Conservation (phyloP, 2,329 filamentous ascomycete species). For the Pezicula rhizophila region DNA sequence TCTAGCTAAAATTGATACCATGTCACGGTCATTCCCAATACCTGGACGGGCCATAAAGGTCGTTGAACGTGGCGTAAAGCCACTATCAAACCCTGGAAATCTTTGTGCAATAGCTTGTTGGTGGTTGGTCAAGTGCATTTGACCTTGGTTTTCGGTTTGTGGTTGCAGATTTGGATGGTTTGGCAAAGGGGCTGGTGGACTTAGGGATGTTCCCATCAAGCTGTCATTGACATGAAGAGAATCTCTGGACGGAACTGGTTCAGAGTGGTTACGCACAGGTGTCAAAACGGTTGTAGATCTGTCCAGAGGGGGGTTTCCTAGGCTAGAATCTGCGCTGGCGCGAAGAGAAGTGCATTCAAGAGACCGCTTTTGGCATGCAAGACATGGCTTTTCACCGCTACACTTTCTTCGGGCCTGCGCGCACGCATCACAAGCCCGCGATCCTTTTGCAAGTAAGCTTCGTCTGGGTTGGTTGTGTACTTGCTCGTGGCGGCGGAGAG, state of each 20-base stretch:
- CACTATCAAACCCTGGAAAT: not conserved
- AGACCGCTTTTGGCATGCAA: conserved; percentile 13
- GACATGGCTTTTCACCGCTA: conserved; percentile 13
- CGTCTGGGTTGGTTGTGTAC: conserved; percentile 16
- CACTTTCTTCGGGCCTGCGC: conserved; percentile 17
- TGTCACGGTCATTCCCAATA: not conserved
- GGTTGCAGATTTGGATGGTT: no score
- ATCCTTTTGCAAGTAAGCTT: conserved; percentile 13
- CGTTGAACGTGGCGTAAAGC: not conserved
- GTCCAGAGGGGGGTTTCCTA: not conserved
- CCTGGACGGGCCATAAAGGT: not conserved
- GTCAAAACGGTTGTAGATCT: not conserved
- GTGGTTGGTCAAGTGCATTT: no score
- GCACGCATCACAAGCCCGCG: conserved; percentile 17
- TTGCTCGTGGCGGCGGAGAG: conserved; percentile 15
- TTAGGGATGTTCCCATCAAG: no score
- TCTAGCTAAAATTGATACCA: not conserved
- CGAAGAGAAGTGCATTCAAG: conserved; percentile 14
- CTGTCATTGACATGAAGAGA: no score
- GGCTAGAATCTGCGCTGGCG: conserved; percentile 1
- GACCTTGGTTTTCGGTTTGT: no score
- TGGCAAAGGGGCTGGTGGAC: no score
- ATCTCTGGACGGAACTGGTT: no score
- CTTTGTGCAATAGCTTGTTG: not conserved
- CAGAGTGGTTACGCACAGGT: not conserved